A percentile compares a stretch with the other conserved stretches of the same genome.
phyloP scores from a whole-genome alignment of 306 rosid genomes.

The Dryas octopetala region DNA sequence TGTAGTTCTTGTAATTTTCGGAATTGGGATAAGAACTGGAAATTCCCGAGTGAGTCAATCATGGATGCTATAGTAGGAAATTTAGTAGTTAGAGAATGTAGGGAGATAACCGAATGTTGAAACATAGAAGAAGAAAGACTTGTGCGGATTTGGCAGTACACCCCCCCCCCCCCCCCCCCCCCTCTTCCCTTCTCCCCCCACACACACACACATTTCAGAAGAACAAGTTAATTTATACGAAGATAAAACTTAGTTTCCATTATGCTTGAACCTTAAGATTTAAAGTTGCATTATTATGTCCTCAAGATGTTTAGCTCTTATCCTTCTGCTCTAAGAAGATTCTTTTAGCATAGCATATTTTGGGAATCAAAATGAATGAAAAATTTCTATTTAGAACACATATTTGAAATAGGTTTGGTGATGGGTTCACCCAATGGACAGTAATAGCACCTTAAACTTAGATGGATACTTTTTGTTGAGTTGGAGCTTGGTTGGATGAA shows the following conservation, averaged over 20 bases:
- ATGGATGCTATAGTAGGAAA: neutral
- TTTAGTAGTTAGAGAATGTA: slow-evolving; percentile 1
- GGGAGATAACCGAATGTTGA: neutral
- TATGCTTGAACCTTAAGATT: neutral
- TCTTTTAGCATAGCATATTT: too few species aligned
- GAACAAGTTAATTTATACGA: neutral
- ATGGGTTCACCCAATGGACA: too few species aligned
- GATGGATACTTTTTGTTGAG: neutral
- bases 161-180: too few species aligned
- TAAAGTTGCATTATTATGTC: neutral
- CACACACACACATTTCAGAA: neutral
- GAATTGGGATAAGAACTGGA: neutral
- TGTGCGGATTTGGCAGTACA: too few species aligned
- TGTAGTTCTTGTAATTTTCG: neutral
- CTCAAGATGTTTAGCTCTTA: neutral
- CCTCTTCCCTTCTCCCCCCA: too few species aligned
- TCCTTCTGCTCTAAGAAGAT: too few species aligned
- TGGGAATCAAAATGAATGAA: too few species aligned
- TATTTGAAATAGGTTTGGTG: neutral
- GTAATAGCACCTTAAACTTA: neutral
- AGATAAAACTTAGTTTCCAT: neutral
- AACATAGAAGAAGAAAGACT: too few species aligned
- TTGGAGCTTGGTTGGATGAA: neutral
- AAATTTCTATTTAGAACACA: neutral
- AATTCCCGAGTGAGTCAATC: neutral